These are phyloP conservation scores for Aspergillus campestris DNA, from an alignment of 495 filamentous ascomycete species.

Conservation along the genomic window DNA sequence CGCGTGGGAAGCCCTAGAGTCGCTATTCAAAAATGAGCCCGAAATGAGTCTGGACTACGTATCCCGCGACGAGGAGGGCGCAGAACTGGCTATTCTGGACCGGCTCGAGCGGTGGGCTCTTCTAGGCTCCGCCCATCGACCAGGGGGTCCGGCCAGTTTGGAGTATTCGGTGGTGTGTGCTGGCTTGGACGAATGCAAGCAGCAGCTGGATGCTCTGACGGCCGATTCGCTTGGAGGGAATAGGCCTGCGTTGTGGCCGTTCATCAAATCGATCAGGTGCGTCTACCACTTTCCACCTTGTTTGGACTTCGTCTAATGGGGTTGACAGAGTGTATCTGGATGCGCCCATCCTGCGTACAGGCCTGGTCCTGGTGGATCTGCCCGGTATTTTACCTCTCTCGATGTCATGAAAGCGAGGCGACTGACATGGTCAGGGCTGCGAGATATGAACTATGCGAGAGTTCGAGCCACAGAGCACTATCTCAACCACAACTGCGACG, in stretches of 20 bases:
- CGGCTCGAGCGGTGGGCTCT: constrained; percentile 12
- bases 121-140: constrained; percentile 3
- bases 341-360: constrained; percentile 17
- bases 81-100: constrained; percentile 3
- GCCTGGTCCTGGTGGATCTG: constrained; percentile 24
- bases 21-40: constrained; percentile 12
- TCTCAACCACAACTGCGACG: constrained; percentile 18
- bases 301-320: constrained; percentile 2
- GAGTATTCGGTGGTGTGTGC: constrained; percentile 5
- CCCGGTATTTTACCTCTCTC: constrained; percentile 17
- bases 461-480: constrained; percentile 21
- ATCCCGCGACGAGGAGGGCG: constrained; percentile 4
- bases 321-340: constrained; percentile 22
- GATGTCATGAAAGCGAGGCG: not conserved
- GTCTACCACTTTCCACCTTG: not conserved
- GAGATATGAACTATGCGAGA: constrained; percentile 24
- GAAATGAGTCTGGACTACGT: constrained; percentile 14
- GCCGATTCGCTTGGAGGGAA: not conserved
- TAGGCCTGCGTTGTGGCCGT: constrained; percentile 23
- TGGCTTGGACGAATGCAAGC: constrained; percentile 12
- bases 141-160: constrained; percentile 8
- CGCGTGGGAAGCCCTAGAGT: constrained; percentile 14
- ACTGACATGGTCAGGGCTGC: constrained; percentile 11
- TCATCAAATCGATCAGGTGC: constrained; percentile 26
- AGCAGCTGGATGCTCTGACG: constrained; percentile 13